Evolutionary conservation across 208 protist genomes (phyloP), one percentile per base, ranked within the genome.

Genomic region (Leishmania major): DNA sequence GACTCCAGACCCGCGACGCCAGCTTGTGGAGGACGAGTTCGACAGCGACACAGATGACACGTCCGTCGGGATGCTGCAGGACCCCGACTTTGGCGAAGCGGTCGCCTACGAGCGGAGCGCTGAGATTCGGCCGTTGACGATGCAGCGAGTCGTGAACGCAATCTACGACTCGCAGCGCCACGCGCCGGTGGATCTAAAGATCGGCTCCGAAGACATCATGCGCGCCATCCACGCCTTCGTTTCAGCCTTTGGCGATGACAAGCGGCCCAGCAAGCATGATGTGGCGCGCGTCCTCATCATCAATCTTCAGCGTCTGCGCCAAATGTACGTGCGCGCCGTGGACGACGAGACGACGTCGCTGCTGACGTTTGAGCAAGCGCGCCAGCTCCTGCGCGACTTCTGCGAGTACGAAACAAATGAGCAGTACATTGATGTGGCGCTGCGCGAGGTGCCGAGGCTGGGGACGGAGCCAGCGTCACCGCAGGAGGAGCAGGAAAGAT

Each of bases 391-490:
- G 43, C 77, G 88, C 35, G 84, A 94, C 79, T 96, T 92, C 75
- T 97, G 95, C 81, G 95, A 97, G 87, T 97, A 96, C 82, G 80
- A 89, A 60, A 88, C 87, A 75, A 92, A 82, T 66, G 92, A 93
- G 78, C 55, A 88, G 70, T 85, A 90, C 53, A 88, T 94, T 43
- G 74, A 89, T 62, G 72, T 60, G 35, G 77, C 75, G 59, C 84
- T 85, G 64, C 80, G 64, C 35, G 49, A 40, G 45, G 15, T 83
- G 35, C n/a, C 81, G 11, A 60, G 4, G 25, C n/a, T 55, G 37
- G 75, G 37, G 15, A 8, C 40, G n/a, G 75, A 43, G 19, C 37
- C 75, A 35, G 11, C 17, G 31, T 70, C 40, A 35, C n/a, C 55
- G 45, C 55, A 22, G 43, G 75, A 10, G 7, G 75, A 47, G 4